Conservation (phyloP, 495 filamentous ascomycete genomes). For the Eremomyces bilateralis region DNA sequence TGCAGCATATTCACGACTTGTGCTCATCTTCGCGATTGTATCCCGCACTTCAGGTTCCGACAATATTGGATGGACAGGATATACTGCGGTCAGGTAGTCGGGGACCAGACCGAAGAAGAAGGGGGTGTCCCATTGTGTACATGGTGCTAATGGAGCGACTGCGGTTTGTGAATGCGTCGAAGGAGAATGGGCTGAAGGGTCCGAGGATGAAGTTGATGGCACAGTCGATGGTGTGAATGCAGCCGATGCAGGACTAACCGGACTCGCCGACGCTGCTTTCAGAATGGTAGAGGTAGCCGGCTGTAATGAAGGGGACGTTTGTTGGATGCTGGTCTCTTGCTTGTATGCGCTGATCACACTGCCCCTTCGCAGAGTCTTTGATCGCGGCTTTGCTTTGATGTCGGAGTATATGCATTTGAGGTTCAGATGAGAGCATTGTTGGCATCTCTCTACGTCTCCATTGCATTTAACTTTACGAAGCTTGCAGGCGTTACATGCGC, state of each 20-base stretch:
- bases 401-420: conserved; percentile 8
- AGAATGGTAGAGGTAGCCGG: too few species aligned
- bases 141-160: background rate
- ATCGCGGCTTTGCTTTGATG: background rate
- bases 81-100: conserved; percentile 8
- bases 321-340: conserved; percentile 3
- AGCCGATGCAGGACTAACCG: too few species aligned
- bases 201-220: background rate
- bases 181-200: background rate
- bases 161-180: too few species aligned
- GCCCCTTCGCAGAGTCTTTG: conserved; percentile 5
- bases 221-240: background rate
- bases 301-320: too few species aligned
- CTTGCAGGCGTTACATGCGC: conserved; percentile 10
- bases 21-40: conserved; percentile 8
- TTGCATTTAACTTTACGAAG: conserved; percentile 11
- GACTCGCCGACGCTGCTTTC: too few species aligned
- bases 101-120: conserved; percentile 14
- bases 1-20: conserved; percentile 6
- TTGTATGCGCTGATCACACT: conserved; percentile 8
- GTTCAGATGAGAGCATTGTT: conserved; percentile 9
- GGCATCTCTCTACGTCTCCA: conserved; percentile 7
- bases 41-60: conserved; percentile 6
- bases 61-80: conserved; percentile 13
- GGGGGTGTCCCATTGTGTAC: background rate